Conservation (phyloP, 768 basidiomycete species). For the Lactifluus pinguis region DNA sequence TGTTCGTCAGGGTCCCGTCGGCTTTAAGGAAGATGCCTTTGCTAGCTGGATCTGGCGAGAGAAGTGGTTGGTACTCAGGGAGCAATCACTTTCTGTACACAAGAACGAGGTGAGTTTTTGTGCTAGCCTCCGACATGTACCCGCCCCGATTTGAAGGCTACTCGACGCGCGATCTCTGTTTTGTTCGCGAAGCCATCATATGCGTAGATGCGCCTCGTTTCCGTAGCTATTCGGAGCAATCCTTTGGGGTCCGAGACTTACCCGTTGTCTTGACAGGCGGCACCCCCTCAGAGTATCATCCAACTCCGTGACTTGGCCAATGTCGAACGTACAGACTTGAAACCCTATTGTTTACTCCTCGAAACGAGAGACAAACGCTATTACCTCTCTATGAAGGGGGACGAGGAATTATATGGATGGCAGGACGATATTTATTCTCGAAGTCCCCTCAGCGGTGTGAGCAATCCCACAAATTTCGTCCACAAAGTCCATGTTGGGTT, state of each 20-base stretch:
- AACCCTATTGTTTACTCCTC: conserved; percentile 86
- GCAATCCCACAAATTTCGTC: conserved; percentile 94
- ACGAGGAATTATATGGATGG: conserved; percentile 98
- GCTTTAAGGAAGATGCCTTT: conserved; percentile 90
- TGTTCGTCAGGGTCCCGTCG: conserved; percentile 64
- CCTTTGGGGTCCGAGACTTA: not conserved
- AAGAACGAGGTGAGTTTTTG: conserved; percentile 78
- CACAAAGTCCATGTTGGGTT: conserved; percentile 99
- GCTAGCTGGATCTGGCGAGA: conserved; percentile 87
- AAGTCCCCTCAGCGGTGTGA: conserved; percentile 87
- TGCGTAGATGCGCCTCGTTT: not conserved
- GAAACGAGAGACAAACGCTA: conserved; percentile 80
- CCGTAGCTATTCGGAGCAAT: not conserved
- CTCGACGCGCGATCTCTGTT: not conserved
- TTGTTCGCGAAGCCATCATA: not conserved
- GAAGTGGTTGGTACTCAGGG: conserved; percentile 83
- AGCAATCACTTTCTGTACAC: conserved; percentile 69
- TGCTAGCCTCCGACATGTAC: not conserved
- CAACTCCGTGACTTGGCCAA: conserved; percentile 69
- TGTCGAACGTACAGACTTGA: conserved; percentile 87
- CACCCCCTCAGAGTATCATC: conserved; percentile 53
- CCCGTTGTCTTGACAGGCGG: conserved; percentile 29
- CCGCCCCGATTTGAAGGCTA: not conserved
- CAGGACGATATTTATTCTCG: conserved; percentile 93
- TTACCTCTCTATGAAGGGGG: conserved; percentile 77